These are phyloP conservation scores for Isoetes engelmannii DNA, from an alignment of 83 land plant species.

Conservation along the genomic window DNA sequence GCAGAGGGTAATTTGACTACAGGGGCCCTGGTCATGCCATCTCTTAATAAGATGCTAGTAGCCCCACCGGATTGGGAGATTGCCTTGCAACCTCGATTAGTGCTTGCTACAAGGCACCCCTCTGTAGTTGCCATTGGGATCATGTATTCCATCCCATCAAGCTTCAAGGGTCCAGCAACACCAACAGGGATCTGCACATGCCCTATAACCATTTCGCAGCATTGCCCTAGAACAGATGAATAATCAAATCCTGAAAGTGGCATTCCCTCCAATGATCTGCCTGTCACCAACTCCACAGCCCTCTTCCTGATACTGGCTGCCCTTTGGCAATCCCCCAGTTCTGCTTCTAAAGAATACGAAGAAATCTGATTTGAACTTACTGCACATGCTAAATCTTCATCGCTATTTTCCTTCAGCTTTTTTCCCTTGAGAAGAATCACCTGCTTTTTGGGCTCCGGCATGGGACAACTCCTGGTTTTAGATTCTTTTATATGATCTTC, in stretches of 20 bases:
- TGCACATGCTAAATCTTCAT: conserved; percentile 3
- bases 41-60: conserved; percentile 45
- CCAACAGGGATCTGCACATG: conserved; percentile 25
- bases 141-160: conserved; percentile 50
- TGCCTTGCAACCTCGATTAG: conserved; percentile 88
- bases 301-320: conserved; percentile 16
- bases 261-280: conserved; percentile 16
- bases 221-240: conserved; percentile 5
- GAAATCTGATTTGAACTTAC: neutral
- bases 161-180: conserved; percentile 14
- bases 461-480: neutral
- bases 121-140: conserved; percentile 96
- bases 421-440: neutral
- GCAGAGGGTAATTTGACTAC: conserved; percentile 54
- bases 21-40: conserved; percentile 89
- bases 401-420: neutral
- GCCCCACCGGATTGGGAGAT: conserved; percentile 71
- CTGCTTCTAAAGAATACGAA: conserved; percentile 1
- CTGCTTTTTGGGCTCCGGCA: too few relatives aligned
- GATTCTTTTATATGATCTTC: neutral
- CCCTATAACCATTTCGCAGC: conserved; percentile 26
- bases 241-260: conserved; percentile 22
- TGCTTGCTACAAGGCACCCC: conserved; percentile 82
- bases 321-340: neutral
- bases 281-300: conserved; percentile 15